These are phyloP conservation scores for Phytophthora rubi DNA, from an alignment of 352 stramenopile genomes.

Conservation along the genomic window DNA sequence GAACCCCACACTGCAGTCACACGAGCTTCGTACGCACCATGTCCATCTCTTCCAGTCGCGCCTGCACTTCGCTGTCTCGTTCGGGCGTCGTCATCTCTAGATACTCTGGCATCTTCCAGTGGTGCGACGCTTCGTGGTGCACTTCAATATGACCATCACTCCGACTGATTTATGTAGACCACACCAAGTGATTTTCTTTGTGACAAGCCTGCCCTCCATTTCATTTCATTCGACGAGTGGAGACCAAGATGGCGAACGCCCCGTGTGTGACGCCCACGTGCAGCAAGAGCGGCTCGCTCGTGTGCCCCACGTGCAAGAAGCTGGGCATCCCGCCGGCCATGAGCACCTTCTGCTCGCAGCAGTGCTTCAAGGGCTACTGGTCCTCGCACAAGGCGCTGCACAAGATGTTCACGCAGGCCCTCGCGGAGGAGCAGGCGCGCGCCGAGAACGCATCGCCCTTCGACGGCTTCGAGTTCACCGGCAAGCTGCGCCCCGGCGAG, in stretches of 20 bases:
- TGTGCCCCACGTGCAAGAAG: constrained; percentile 93
- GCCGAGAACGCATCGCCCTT: constrained; percentile 45
- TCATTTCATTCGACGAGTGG: constrained; percentile 29
- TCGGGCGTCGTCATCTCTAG: constrained; percentile 35
- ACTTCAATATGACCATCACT: constrained; percentile 31
- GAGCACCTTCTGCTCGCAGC: constrained; percentile 94
- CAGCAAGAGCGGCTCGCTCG: constrained; percentile 82
- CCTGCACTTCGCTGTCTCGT: neutral
- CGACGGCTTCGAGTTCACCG: constrained; percentile 84
- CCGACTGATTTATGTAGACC: constrained; percentile 3
- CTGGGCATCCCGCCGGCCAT: constrained; percentile 84
- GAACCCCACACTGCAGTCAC: neutral
- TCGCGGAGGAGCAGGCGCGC: constrained; percentile 41
- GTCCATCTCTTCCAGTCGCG: neutral
- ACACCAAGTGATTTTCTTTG: constrained; percentile 17
- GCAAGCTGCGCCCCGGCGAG: constrained; percentile 77
- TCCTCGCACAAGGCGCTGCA: constrained; percentile 96
- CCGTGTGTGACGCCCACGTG: constrained; percentile 79
- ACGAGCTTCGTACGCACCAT: constrained; percentile 1
- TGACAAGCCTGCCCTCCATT: constrained; percentile 9
- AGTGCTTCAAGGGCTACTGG: constrained; percentile 98
- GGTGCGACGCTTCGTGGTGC: constrained; percentile 15
- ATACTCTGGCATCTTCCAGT: constrained; percentile 37
- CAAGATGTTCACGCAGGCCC: constrained; percentile 87
- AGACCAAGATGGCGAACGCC: constrained; percentile 36